Evolutionary conservation across 176 grass and related monocot species (phyloP), one percentile per base, ranked within the genome.

Genomic region (Saccharum officinarum): DNA sequence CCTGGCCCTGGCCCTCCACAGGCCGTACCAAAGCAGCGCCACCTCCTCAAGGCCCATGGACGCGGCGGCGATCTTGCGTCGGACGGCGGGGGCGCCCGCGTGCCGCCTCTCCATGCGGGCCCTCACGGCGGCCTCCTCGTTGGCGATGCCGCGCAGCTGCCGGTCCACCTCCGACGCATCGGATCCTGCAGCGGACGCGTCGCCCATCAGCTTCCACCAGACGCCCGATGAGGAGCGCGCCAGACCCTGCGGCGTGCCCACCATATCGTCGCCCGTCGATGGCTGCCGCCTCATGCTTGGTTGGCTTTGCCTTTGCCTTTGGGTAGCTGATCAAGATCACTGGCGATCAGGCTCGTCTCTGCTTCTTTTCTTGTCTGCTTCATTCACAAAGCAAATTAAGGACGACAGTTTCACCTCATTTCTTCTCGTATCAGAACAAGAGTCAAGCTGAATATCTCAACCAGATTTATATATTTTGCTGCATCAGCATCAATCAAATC

Each of bases 141-240:
- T 69, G 46, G 87, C 68, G 76, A 89, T 73, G 37, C 25, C 63
- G 16, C 77, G 87, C 76, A 85, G 82, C 82, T 75, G 86, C 69
- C 26, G 23, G 54, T 80, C 82, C 22, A 46, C 38, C 81, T 83
- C 81, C 25, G 54, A 42, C 5, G 69, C 72, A 1, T 54, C 79
- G 8, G 20, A 57, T 57, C 59, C 55, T 60, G 17, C 54, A 33
- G 2, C 33, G 3, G 34, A 36, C 10, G 20, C 57, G 18, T 25
- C 57, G 22, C 22, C 60, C 23, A 13, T 11, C 23, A 89, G 87
- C 87, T 89, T 89, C 87, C 87, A 89, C 87, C 87, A 89, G 3
- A 89, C 87, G 47, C 87, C 87, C 38, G 76, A 89, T 2, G 84
- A 89, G 10, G 50, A 28, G 7, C 82, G 87, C 7, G 69, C 18